A percentile compares a stretch with the other conserved stretches of the same genome.
phyloP scores from a whole-genome alignment of 2,329 filamentous ascomycete genomes.

The Aspergillus versicolor region DNA sequence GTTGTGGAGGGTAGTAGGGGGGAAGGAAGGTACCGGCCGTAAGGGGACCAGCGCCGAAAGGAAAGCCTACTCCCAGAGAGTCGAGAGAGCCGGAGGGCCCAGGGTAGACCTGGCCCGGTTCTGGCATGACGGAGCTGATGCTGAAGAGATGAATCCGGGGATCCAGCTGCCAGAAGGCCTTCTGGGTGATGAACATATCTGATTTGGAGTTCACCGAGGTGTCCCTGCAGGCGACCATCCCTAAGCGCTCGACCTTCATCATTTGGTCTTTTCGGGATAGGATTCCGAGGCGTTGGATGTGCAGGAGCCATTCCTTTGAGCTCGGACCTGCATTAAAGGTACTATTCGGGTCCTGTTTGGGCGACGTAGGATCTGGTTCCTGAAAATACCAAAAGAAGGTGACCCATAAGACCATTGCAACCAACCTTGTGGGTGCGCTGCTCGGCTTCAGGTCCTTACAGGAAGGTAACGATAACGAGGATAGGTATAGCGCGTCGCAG shows the following conservation, averaged over 20 bases:
- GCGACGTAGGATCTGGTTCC: background rate
- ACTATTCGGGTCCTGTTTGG: background rate
- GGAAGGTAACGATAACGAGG: slow-evolving; percentile 26
- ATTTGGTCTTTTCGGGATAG: slow-evolving; percentile 2
- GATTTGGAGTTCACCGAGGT: background rate
- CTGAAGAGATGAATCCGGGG: slow-evolving; percentile 1
- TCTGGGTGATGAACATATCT: slow-evolving; percentile 1
- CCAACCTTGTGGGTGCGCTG: background rate
- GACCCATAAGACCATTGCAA: slow-evolving; percentile 4
- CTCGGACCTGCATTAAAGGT: background rate
- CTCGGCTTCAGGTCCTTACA: slow-evolving; percentile 25
- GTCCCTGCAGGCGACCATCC: background rate
- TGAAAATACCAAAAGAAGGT: slow-evolving; percentile 7
- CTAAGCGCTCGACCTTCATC: background rate
- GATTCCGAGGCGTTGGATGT: background rate
- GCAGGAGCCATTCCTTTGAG: background rate
- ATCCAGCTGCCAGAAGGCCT: slow-evolving; percentile 2
- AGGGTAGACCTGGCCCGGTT: background rate
- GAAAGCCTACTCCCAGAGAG: background rate
- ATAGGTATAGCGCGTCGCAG: slow-evolving; percentile 30
- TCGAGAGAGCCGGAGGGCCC: background rate
- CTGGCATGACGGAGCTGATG: background rate
- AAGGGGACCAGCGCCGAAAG: slow-evolving; percentile 1
- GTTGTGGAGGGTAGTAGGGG: slow-evolving; percentile 3
- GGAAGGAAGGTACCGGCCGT: background rate